phyloP scores from a whole-genome alignment of 2,329 filamentous ascomycete species.

The Myriosclerotinia scirpicola region DNA sequence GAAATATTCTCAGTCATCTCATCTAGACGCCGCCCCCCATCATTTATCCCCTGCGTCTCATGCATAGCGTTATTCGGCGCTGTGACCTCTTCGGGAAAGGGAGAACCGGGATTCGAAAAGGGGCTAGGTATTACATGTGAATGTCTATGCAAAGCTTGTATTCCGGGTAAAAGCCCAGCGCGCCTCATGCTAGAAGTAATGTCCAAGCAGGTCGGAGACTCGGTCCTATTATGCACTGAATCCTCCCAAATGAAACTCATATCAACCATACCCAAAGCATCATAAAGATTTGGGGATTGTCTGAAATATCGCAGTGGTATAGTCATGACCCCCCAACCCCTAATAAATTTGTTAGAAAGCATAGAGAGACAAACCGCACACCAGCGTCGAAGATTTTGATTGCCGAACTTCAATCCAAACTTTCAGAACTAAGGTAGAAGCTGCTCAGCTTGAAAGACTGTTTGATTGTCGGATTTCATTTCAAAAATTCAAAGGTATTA shows the following conservation, averaged over 20 bases:
- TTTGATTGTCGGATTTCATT: neutral
- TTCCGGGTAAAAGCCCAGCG: neutral
- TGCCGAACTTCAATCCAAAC: too few relatives aligned
- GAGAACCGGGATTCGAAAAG: too few relatives aligned
- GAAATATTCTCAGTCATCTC: too few relatives aligned
- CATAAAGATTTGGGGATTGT: conserved; percentile 23
- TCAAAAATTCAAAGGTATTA: too few relatives aligned
- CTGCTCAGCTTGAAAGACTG: too few relatives aligned
- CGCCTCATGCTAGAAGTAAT: conserved; percentile 2
- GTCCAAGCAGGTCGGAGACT: neutral
- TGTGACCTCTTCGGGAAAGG: too few relatives aligned
- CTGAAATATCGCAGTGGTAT: conserved; percentile 33
- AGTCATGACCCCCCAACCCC: conserved; percentile 37
- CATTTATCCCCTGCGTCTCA: too few relatives aligned
- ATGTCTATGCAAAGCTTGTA: neutral
- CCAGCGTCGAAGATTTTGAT: neutral
- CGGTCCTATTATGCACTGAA: neutral
- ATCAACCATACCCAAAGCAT: conserved; percentile 22
- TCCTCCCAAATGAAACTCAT: neutral
- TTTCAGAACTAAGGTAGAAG: too few relatives aligned
- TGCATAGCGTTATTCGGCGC: too few relatives aligned
- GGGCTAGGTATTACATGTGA: too few relatives aligned
- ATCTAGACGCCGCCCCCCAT: too few relatives aligned
- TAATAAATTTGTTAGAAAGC: conserved; percentile 3
- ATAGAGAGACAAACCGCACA: neutral